Base-by-base conservation (phyloP, 768 basidiomycete species). In the Tricholoma bakamatsutake region DNA sequence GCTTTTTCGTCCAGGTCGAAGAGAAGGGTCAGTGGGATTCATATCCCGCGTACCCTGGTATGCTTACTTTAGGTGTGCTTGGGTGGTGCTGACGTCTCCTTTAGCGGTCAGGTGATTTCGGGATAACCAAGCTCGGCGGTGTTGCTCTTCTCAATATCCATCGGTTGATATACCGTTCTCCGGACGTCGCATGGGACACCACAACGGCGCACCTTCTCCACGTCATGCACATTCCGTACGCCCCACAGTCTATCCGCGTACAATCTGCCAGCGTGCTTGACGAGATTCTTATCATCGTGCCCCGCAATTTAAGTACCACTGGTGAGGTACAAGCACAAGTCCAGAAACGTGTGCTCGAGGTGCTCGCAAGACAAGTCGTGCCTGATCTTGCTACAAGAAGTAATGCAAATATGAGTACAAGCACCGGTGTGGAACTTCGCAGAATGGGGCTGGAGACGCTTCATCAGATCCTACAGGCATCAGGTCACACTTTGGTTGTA, bases 81-180 rank as follows among this genome's bases (percentile, higher is more conserved):
- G 40, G 0, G 30, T 31, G 43, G 48, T 33, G 18, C 57, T 50
- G 27, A 55, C 15, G 30, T n/a, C 60, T 57, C n/a, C n/a, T 28
- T 24, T 55, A 93, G 90, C 81, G 89, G n/a, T 80, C 88, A 0
- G 91, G 90, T 0, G 96, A 99, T 59, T 98, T 97, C 73, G 91
- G 93, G n/a, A 86, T 98, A 55, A 82, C 82, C 57, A 92, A 91
- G 65, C 73, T 98, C 21, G 89, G 93, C 8, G 80, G 82, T 1
- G 86, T 96, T 9, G 80, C 87, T 0, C 76, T 84, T 61, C 77
- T 91, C 52, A 99, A 98, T 64, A 85, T 97, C 24, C 84, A 90
- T 65, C 85, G 96, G 3, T 76, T 99, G 15, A 86, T 97, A 48
- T 88, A 87, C 58, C 80, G 87, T n/a, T 79, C 87, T 10, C 84